These are phyloP conservation scores for Pseudogymnoascus sp. DNA, from an alignment of 2,329 filamentous ascomycete species.

Conservation along the genomic window DNA sequence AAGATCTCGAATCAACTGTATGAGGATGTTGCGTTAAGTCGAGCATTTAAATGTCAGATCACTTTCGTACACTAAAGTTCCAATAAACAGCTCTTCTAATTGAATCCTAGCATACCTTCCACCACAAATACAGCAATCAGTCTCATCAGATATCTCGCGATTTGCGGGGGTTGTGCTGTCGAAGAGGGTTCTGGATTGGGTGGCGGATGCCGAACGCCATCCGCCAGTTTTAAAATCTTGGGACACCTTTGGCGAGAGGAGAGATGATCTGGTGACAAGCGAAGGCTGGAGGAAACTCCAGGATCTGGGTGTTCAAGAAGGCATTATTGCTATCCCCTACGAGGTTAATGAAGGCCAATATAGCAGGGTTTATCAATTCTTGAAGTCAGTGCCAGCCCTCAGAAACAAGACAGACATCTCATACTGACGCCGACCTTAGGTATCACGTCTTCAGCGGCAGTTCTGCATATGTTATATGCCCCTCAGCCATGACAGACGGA, in stretches of 20 bases:
- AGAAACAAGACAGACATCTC: neutral
- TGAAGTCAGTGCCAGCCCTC: conserved; percentile 32
- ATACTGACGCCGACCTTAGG: conserved; percentile 15
- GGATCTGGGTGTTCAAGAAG: conserved; percentile 49
- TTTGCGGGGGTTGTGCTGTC: conserved; percentile 48
- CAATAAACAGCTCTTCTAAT: conserved; percentile 14
- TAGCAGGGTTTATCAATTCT: conserved; percentile 52
- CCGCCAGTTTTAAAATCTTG: conserved; percentile 39
- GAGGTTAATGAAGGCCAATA: conserved; percentile 37
- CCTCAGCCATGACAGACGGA: conserved; percentile 60
- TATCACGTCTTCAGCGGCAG: neutral
- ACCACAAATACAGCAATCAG: conserved; percentile 15
- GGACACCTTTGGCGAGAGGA: conserved; percentile 54
- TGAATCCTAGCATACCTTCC: conserved; percentile 25
- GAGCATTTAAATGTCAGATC: conserved; percentile 36
- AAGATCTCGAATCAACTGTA: conserved; percentile 49
- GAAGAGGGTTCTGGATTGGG: conserved; percentile 46
- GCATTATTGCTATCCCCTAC: conserved; percentile 30
- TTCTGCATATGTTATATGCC: conserved; percentile 37
- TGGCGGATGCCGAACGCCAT: conserved; percentile 59
- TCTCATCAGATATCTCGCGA: conserved; percentile 16
- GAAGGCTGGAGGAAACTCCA: conserved; percentile 61
- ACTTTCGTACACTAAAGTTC: neutral
- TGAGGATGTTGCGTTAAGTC: conserved; percentile 46
- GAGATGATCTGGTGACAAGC: conserved; percentile 52